Base-by-base conservation (phyloP, 805 yeast genomes). In the Priceomyces carsonii region DNA sequence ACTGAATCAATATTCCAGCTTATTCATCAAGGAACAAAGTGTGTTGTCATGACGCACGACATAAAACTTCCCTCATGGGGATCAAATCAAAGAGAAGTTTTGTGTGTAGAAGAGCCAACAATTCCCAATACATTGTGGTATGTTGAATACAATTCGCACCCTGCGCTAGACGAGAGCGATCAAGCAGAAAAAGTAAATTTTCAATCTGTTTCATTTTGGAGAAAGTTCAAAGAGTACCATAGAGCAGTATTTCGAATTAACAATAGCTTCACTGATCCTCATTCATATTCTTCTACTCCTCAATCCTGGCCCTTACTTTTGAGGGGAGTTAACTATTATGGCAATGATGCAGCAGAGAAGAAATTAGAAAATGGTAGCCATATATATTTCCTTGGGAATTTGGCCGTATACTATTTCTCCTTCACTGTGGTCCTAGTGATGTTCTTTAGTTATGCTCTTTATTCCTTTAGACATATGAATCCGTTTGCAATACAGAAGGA, bases 11-110 rank as follows among this genome's bases (percentile, higher is more conserved):
- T 80, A 18, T 81, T 93, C 63, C 81, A 78, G 55, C 62, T 91
- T 13, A 64, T 71, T 35, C 95, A 86, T 58, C 61, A 69, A 12
- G 80, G 81, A 25, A 76, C 85, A 19, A 69, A 73, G 19, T 93
- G 99, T 60, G 67, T 70, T 13, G 59, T 93, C 37, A 60, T 88
- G 48, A 79, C 89, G n/a, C 95, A 90, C 54, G 75, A 74, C 29
- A 72, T 72, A 14, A 76, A 71, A 52, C 67, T 93, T 26, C 96
- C 96, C n/a, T 73, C 71, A 6, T 85, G 95, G 95, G 97, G 85
- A 1, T 75, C 73, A 48, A 72, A 71, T 40, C 96, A 89, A 57
- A 86, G 84, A 61, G 99, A 93, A 66, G 95, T 91, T 8, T 63
- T 88, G 26, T 93, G 99, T 58, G 74, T 88, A 35, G 82, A 80